A percentile compares a stretch with the other conserved stretches of the same genome.
Evolutionary conservation across 2,329 filamentous ascomycete genomes (phyloP).

Genomic region (Fusarium paranaense): DNA sequence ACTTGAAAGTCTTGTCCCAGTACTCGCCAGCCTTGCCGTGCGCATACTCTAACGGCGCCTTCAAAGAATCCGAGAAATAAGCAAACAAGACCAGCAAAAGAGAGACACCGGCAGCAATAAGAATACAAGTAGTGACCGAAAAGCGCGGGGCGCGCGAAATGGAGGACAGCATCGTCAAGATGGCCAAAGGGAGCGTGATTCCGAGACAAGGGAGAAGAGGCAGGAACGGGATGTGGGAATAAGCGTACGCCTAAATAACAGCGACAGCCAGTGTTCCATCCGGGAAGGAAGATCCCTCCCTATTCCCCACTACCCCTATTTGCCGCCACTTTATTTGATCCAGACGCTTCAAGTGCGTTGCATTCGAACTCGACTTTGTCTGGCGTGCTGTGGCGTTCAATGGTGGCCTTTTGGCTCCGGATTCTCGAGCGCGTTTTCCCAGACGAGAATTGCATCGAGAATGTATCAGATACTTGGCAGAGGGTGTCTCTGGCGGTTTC

Average conservation of each 20-base stretch:
- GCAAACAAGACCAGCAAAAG: constrained; percentile 31
- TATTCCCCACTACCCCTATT: constrained; percentile 33
- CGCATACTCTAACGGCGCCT: constrained; percentile 24
- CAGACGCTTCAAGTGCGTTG: neutral
- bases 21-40: constrained; percentile 28
- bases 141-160: constrained; percentile 24
- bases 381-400: neutral
- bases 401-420: neutral
- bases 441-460: neutral
- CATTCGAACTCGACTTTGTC: neutral
- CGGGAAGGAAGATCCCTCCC: constrained; percentile 4
- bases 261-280: neutral
- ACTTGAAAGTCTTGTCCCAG: constrained; percentile 19
- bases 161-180: constrained; percentile 28
- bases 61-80: constrained; percentile 28
- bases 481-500: neutral
- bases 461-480: constrained; percentile 1
- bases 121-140: constrained; percentile 15
- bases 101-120: constrained; percentile 24
- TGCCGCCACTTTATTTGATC: constrained; percentile 19
- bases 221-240: neutral
- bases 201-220: constrained; percentile 2
- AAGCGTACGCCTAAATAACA: neutral
- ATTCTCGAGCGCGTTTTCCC: neutral
- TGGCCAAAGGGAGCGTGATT: neutral